Evolutionary conservation across 202 grass and related monocot species (phyloP), one percentile per base, ranked within the genome.

Genomic region (Setaria italica): DNA sequence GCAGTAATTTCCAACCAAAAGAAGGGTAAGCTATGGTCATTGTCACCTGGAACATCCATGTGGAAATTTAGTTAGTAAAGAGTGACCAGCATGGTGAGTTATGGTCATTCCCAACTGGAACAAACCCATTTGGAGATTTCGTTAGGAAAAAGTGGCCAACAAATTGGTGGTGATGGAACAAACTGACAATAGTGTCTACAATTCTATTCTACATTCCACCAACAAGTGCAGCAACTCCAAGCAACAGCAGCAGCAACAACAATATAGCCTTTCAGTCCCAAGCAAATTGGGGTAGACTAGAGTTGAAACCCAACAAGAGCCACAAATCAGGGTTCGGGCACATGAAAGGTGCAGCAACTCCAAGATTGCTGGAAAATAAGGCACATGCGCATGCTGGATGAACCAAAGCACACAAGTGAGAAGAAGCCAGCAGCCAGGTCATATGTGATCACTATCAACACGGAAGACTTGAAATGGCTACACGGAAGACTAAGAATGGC

Each of bases 331-430:
- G 25, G 25, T 25, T 25, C 25, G 25, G 25, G 25, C 25, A 25
- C 25, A 25, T 25, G 25, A 25, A 25, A 25, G 25, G n/a, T 25
- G 73, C 54, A 83, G 21, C 11, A 48, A 59, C 13, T 72, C 46
- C 55, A 70, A 16, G 39, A 63, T 54, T 74, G 48, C 11, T 53
- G 67, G 77, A 42, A 82, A 81, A 25, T 55, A 76, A 85, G 62
- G 45, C 45, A 49, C 34, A 60, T 11, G 43, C 8, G 14, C 11
- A 0, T 65, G 57, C 35, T 4, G 37, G 34, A 56, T 50, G 82
- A 43, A 16, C 34, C 62, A 62, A 56, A 70, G 10, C 19, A 70
- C 32, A 42, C 2, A 60, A 7, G 2, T 53, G 67, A 45, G 21
- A 48, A 53, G 1, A 85, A 75, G 34, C 6, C 25, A 25, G 25